These are phyloP conservation scores for Aspergillus ruber DNA, from an alignment of 2,329 filamentous ascomycete genomes.

Conservation along the genomic window DNA sequence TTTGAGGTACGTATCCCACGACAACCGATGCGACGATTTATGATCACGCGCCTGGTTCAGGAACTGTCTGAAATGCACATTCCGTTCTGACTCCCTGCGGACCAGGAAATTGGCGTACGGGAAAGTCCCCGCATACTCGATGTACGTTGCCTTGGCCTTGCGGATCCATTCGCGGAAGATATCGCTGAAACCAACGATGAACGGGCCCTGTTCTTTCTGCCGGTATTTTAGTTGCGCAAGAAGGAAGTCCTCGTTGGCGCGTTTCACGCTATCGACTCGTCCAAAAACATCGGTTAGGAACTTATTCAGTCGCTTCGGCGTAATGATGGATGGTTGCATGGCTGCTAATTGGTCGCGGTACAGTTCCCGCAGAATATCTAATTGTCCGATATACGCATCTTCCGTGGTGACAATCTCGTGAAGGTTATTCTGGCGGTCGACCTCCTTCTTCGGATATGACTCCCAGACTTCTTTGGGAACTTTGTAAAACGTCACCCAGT, in stretches of 20 bases:
- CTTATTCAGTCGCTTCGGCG: constrained; percentile 66
- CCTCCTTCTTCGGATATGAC: constrained; percentile 70
- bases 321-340: constrained; percentile 73
- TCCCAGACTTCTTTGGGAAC: constrained; percentile 71
- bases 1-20: constrained; percentile 93
- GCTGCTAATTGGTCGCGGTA: constrained; percentile 74
- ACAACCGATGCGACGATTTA: constrained; percentile 71
- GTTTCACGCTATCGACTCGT: constrained; percentile 78
- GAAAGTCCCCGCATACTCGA: constrained; percentile 85
- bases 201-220: constrained; percentile 93
- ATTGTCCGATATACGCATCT: constrained; percentile 80
- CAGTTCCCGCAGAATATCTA: constrained; percentile 76
- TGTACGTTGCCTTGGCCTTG: constrained; percentile 80
- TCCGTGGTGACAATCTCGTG: constrained; percentile 95
- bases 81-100: constrained; percentile 75
- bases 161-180: constrained; percentile 98
- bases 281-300: constrained; percentile 87
- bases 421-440: constrained; percentile 86
- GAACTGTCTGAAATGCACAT: constrained; percentile 80
- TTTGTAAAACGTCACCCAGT: constrained; percentile 87
- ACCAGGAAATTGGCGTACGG: constrained; percentile 78
- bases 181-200: constrained; percentile 89
- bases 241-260: constrained; percentile 87
- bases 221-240: constrained; percentile 92
- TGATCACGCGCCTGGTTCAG: constrained; percentile 73